A percentile compares a stretch with the other conserved stretches of the same genome.
These are phyloP conservation scores for Boeremia exigua DNA, from an alignment of 2,329 filamentous ascomycete genomes.

Conservation along the genomic window DNA sequence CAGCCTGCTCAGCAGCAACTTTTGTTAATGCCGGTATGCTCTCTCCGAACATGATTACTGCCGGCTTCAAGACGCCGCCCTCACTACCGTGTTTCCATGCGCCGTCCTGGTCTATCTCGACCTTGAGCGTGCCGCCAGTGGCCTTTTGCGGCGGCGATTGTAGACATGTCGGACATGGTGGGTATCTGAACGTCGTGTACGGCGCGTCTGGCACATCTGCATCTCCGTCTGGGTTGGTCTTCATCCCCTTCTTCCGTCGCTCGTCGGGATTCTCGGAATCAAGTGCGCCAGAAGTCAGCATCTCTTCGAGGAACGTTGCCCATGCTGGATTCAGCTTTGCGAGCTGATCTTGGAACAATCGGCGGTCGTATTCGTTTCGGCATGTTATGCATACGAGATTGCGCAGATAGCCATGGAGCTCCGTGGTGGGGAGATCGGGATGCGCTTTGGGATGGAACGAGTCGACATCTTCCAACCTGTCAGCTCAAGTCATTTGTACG, in stretches of 20 bases:
- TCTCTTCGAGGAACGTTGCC: conserved; percentile 75
- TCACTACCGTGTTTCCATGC: conserved; percentile 65
- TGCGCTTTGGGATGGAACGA: conserved; percentile 86
- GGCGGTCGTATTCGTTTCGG: conserved; percentile 71
- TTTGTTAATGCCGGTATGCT: conserved; percentile 76
- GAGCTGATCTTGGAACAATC: conserved; percentile 77
- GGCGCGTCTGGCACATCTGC: conserved; percentile 87
- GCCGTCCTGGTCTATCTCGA: conserved; percentile 79
- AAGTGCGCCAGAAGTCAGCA: conserved; percentile 75
- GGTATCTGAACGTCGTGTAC: conserved; percentile 90
- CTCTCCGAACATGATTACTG: conserved; percentile 96
- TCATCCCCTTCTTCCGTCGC: conserved; percentile 71
- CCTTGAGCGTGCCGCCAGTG: conserved; percentile 58
- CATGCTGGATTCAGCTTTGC: conserved; percentile 84
- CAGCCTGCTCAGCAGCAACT: conserved; percentile 74
- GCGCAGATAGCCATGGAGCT: conserved; percentile 90
- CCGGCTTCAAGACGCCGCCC: conserved; percentile 87
- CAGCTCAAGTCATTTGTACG: neutral
- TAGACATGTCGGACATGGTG: conserved; percentile 83
- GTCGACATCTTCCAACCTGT: conserved; percentile 70
- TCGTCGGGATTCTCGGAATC: conserved; percentile 77
- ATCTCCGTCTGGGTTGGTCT: conserved; percentile 92
- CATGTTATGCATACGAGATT: conserved; percentile 83
- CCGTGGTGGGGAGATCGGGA: conserved; percentile 74
- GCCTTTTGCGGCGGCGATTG: conserved; percentile 64